Percentiles rank a stretch among this genome's conserved stretches.
Evolutionary conservation across 768 basidiomycete genomes (phyloP).

Genomic region (Coprinopsis marcescibilis): DNA sequence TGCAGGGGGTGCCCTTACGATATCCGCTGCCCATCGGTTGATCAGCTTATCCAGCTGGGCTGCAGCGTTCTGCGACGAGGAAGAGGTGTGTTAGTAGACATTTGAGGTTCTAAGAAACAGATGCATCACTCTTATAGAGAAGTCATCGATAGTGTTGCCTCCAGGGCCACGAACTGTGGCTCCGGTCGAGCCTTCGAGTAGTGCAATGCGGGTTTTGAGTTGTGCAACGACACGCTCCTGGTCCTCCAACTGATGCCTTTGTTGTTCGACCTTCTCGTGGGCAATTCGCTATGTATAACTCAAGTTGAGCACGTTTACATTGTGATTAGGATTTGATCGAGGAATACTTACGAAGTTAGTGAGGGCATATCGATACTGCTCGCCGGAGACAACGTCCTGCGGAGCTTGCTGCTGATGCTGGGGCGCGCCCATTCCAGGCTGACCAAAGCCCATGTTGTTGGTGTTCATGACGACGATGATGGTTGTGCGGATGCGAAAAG

Average conservation of each 20-base stretch:
- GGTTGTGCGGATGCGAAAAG: background rate
- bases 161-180: constrained; percentile 36
- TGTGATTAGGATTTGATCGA: background rate
- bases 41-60: constrained; percentile 77
- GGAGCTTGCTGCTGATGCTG: constrained; percentile 24
- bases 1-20: constrained; percentile 52
- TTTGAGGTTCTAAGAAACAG: background rate
- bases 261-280: constrained; percentile 84
- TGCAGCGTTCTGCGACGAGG: constrained; percentile 57
- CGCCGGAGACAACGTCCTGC: constrained; percentile 43
- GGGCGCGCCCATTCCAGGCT: background rate
- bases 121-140: constrained; percentile 70
- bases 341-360: constrained; percentile 63
- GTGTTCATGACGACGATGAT: background rate
- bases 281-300: constrained; percentile 58
- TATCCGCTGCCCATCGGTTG: constrained; percentile 84
- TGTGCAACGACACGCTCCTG: constrained; percentile 79
- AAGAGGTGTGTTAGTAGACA: constrained; percentile 7
- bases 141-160: constrained; percentile 74
- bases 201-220: constrained; percentile 62
- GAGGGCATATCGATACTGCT: constrained; percentile 79
- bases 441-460: background rate
- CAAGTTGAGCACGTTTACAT: background rate
- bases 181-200: constrained; percentile 63
- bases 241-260: constrained; percentile 71